A percentile compares a stretch with the other conserved stretches of the same genome.
Conservation (phyloP, 2,329 filamentous ascomycete species). For the Venturiaceae sp. region DNA sequence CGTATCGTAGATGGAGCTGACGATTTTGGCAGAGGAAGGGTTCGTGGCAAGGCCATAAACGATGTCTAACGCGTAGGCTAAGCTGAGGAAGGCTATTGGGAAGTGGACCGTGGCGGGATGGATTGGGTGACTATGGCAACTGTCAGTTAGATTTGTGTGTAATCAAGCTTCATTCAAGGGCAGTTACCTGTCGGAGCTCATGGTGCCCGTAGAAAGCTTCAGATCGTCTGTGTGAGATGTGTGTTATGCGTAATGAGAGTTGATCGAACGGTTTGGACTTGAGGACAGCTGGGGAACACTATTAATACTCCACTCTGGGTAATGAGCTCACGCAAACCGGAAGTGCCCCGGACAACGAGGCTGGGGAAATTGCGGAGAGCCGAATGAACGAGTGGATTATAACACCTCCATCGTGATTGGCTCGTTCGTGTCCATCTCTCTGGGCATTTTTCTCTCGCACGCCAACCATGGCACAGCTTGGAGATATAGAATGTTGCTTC, state of each 20-base stretch:
- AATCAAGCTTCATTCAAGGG: background rate
- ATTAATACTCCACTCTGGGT: background rate
- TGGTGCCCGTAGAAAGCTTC: background rate
- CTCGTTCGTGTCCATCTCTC: background rate
- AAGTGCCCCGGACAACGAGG: background rate
- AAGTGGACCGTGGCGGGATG: constrained; percentile 39
- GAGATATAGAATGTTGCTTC: too few species aligned
- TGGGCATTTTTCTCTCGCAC: background rate
- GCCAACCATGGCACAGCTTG: too few species aligned
- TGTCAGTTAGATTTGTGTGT: background rate
- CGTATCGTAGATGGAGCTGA: constrained; percentile 19
- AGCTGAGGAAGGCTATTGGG: constrained; percentile 30
- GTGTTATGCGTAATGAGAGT: background rate
- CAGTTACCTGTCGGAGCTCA: constrained; percentile 1
- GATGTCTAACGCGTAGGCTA: constrained; percentile 25
- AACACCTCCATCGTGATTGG: background rate
- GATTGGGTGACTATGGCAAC: constrained; percentile 25
- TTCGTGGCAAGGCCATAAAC: constrained; percentile 22
- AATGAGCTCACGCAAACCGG: background rate
- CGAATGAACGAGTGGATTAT: background rate
- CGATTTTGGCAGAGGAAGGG: constrained; percentile 20
- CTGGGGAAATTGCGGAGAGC: background rate
- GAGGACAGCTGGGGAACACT: background rate
- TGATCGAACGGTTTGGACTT: background rate
- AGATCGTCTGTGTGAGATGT: background rate